Conservation (phyloP, 441 rosid species). For the Iberis amara region DNA sequence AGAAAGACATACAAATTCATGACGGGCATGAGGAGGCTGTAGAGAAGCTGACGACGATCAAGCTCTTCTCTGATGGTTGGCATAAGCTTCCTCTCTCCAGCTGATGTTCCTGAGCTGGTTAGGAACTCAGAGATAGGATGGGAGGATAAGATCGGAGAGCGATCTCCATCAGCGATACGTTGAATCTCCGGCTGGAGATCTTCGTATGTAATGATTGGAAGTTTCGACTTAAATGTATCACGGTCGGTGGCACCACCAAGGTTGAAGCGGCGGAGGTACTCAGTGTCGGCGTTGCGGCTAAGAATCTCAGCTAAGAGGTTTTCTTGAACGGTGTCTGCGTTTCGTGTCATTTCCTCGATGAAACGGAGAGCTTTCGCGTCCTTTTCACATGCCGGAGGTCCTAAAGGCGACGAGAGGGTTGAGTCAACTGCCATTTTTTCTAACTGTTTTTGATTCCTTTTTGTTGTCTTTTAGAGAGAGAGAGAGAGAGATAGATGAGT, state of each 20-base stretch:
- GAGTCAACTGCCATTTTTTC: constrained; percentile 69
- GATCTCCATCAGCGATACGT: constrained; percentile 88
- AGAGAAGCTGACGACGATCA: constrained; percentile 81
- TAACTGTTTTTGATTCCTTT: background rate
- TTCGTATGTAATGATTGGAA: constrained; percentile 76
- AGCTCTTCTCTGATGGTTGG: constrained; percentile 88
- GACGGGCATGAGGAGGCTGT: constrained; percentile 91
- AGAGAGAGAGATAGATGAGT: background rate
- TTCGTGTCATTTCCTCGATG: constrained; percentile 73
- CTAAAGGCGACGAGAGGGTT: constrained; percentile 52
- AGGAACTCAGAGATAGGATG: constrained; percentile 89
- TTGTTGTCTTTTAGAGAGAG: background rate
- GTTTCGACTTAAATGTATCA: constrained; percentile 51
- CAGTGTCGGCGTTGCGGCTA: constrained; percentile 55
- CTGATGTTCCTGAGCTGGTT: constrained; percentile 95
- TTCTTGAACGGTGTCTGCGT: constrained; percentile 63
- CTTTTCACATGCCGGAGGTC: constrained; percentile 70
- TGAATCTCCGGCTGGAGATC: constrained; percentile 83
- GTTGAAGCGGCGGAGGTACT: constrained; percentile 57
- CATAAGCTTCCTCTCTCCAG: constrained; percentile 93
- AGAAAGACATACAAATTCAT: constrained; percentile 76
- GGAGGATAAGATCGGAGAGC: constrained; percentile 68
- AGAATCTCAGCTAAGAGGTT: constrained; percentile 59
- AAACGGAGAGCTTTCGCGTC: constrained; percentile 69
- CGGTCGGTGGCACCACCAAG: constrained; percentile 57